Evolutionary conservation across 2,329 filamentous ascomycete species (phyloP).

Genomic region (Fusarium tuaranense): DNA sequence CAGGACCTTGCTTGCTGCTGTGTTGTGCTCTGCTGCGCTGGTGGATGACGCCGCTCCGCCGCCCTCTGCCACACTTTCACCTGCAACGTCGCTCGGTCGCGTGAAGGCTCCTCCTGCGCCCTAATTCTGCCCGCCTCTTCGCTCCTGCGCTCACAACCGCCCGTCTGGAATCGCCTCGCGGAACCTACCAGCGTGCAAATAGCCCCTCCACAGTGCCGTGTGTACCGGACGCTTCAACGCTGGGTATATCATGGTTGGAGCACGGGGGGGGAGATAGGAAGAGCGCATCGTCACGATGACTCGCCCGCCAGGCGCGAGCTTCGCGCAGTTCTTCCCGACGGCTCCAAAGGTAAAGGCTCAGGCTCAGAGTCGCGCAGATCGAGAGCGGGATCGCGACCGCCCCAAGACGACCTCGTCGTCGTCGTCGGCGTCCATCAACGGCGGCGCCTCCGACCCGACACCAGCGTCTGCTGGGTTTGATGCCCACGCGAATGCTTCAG

Average conservation of each 20-base stretch:
- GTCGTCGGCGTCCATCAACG: slow-evolving; percentile 31
- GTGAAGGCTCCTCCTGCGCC: slow-evolving; percentile 50
- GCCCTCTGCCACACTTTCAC: slow-evolving; percentile 31
- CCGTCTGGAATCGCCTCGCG: slow-evolving; percentile 15
- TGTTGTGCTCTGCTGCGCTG: neutral
- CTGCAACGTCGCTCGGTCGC: slow-evolving; percentile 52
- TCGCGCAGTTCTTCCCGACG: slow-evolving; percentile 88
- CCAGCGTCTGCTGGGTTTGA: slow-evolving; percentile 40
- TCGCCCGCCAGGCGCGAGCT: slow-evolving; percentile 81
- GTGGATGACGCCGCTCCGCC: slow-evolving; percentile 42
- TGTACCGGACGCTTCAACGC: slow-evolving; percentile 39
- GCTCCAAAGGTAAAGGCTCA: slow-evolving; percentile 73
- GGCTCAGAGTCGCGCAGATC: slow-evolving; percentile 49
- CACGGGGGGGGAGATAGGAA: slow-evolving; percentile 64
- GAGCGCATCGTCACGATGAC: slow-evolving; percentile 74
- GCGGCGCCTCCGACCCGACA: slow-evolving; percentile 38
- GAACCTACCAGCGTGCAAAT: neutral
- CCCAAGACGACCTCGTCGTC: slow-evolving; percentile 38
- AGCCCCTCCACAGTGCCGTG: slow-evolving; percentile 6
- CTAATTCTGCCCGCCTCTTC: slow-evolving; percentile 30
- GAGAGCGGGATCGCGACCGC: slow-evolving; percentile 49
- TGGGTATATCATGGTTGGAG: slow-evolving; percentile 70
- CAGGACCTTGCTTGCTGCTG: slow-evolving; percentile 21
- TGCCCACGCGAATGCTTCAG: slow-evolving; percentile 40
- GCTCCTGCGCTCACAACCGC: slow-evolving; percentile 14